These are phyloP conservation scores for Artomyces pyxidatus DNA, from an alignment of 768 basidiomycete species.

Conservation along the genomic window DNA sequence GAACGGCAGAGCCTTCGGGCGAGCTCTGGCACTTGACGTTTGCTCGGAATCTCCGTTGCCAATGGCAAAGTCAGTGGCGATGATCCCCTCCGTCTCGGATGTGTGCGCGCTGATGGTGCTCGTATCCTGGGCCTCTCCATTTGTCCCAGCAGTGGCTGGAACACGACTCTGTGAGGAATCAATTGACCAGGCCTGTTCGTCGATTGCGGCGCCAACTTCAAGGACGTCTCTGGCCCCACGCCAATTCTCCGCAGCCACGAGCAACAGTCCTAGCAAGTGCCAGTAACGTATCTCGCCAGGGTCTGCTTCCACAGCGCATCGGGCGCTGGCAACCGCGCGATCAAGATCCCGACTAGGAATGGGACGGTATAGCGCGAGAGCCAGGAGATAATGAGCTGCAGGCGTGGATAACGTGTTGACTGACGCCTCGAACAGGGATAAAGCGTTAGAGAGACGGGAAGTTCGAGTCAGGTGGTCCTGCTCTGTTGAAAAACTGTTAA, in stretches of 20 bases:
- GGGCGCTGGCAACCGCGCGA: slow-evolving; percentile 59
- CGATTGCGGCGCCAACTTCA: slow-evolving; percentile 63
- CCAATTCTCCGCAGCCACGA: slow-evolving; percentile 79
- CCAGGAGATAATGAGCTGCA: slow-evolving; percentile 69
- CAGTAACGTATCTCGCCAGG: slow-evolving; percentile 64
- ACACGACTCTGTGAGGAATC: neutral
- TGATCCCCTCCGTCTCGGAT: neutral
- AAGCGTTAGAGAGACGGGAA: slow-evolving; percentile 47
- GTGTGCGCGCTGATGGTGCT: slow-evolving; percentile 3
- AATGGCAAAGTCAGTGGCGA: neutral
- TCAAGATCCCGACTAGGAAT: slow-evolving; percentile 58
- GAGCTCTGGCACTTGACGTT: slow-evolving; percentile 3
- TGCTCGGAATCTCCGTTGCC: neutral
- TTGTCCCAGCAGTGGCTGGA: neutral
- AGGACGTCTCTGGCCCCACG: slow-evolving; percentile 65
- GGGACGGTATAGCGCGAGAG: slow-evolving; percentile 60
- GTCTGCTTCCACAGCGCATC: slow-evolving; percentile 64
- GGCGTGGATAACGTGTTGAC: slow-evolving; percentile 42
- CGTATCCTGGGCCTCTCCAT: slow-evolving; percentile 2
- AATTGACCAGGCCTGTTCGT: slow-evolving; percentile 29
- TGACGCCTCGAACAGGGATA: slow-evolving; percentile 41
- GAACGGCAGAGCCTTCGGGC: neutral
- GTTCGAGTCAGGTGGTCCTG: slow-evolving; percentile 57
- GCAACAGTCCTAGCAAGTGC: slow-evolving; percentile 82
- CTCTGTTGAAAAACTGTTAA: slow-evolving; percentile 33